Percentiles rank a stretch among this genome's conserved stretches.
Conservation (phyloP, 768 basidiomycete genomes). For the Boletus rubescentipes region DNA sequence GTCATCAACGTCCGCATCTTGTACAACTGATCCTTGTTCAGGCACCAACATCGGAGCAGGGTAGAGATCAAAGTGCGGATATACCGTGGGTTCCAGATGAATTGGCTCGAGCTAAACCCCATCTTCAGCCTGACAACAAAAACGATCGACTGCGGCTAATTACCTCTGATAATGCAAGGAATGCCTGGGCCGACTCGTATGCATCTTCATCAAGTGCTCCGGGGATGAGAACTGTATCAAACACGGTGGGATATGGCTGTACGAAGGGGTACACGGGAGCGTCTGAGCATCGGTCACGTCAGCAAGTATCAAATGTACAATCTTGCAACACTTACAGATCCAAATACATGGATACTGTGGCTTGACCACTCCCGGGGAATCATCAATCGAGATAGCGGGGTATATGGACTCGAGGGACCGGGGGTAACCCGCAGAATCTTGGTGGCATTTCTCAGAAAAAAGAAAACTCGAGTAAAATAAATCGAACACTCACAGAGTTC, state of each 20-base stretch:
- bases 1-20: not conserved
- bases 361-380: not conserved
- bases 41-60: not conserved
- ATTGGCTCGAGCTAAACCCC: not conserved
- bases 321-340: constrained; percentile 22
- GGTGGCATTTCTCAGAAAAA: not conserved
- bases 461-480: not conserved
- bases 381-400: constrained; percentile 10
- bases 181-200: not conserved
- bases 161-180: constrained; percentile 16
- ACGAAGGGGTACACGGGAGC: constrained; percentile 18
- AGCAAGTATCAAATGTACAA: not conserved
- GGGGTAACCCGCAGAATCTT: constrained; percentile 29
- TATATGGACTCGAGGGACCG: constrained; percentile 27
- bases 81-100: constrained; percentile 9
- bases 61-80: constrained; percentile 29
- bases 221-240: not conserved
- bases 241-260: constrained; percentile 6
- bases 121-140: constrained; percentile 2
- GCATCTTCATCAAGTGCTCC: constrained; percentile 5
- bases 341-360: constrained; percentile 24
- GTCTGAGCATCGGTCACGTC: constrained; percentile 6
- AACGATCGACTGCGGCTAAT: not conserved
- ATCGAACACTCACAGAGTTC: constrained; percentile 34
- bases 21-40: not conserved